phyloP scores from a whole-genome alignment of 1,284 basidiomycete species.

The Laetiporus sulphureus region DNA sequence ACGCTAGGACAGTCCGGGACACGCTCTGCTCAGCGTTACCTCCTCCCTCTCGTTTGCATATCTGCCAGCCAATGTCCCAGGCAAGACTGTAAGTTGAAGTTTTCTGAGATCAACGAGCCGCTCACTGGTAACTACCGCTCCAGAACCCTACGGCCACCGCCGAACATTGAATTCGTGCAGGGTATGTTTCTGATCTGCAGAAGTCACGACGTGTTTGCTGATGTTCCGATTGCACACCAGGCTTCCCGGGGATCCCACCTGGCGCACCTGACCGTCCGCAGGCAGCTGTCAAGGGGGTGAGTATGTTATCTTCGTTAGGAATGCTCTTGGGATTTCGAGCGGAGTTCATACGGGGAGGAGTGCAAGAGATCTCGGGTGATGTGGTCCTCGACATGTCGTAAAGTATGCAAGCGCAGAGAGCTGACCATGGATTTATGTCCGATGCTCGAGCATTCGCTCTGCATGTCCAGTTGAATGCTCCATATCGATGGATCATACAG shows the following conservation, averaged over 20 bases:
- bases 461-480: no score
- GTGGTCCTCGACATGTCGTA: no score
- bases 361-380: no score
- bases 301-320: conserved; percentile 25
- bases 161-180: conserved; percentile 78
- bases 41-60: no score
- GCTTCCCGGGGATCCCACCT: conserved; percentile 77
- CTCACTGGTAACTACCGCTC: no score
- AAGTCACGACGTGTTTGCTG: conserved; percentile 5
- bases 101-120: no score
- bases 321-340: neutral
- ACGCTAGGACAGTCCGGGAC: neutral
- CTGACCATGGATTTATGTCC: neutral
- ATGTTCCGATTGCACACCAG: conserved; percentile 29
- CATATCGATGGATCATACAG: no score
- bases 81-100: conserved; percentile 9
- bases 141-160: conserved; percentile 72
- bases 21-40: conserved; percentile 3
- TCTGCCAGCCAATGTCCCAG: conserved; percentile 20
- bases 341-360: no score
- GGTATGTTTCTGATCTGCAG: conserved; percentile 35
- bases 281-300: conserved; percentile 74
- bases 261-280: conserved; percentile 62
- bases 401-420: neutral
- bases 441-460: conserved; percentile 1